Evolutionary conservation across 75 land plant genomes (phyloP), one percentile per base, ranked within the genome.

Genomic region (Ceratopteris richardii): DNA sequence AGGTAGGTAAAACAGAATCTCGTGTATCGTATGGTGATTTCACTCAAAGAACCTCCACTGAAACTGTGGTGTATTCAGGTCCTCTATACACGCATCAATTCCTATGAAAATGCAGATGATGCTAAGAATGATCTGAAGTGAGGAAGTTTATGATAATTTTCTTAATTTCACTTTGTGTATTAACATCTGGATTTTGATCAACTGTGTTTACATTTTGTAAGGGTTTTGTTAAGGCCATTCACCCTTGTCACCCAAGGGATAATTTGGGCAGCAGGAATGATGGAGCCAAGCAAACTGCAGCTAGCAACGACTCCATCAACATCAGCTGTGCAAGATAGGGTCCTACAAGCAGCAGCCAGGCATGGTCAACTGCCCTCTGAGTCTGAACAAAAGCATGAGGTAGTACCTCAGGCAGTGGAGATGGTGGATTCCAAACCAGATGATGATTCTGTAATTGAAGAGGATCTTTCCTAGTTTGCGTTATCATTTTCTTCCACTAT

Each of bases 311-410:
- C 98, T 10, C 98, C 98, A 22, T 85, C 87, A 41, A 79, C 95
- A 31, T 68, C 82, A 51, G 90, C 88, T 56, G 95, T 93, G 52
- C 89, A 83, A 60, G 84, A 68, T 64, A 77, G 98, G 53, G 95
- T 93, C 14, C 56, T 93, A 48, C 89, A 89, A 68, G 98, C 98
- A 20, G 98, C 95, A 60, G 98, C 98, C 33, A 93, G 89, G 50
- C 98, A 88, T 63, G 87, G 92, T 53, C 82, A 87, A 51, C 80
- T 77, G 13, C 84, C 37, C 9, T 33, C 37, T 4, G 37, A 33
- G 9, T 3, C 37, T 9, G 37, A 33, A 4, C 37, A 33, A 33
- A 9, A 33, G 37, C 37, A 33, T 3, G 7, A 33, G 37, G 37
- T 4, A 33, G 37, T 33, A 33, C n/a, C n/a, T n/a, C n/a, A n/a